A percentile compares a stretch with the other conserved stretches of the same genome.
These are phyloP conservation scores for Ramularia endophylla DNA, from an alignment of 2,329 filamentous ascomycete species.

Conservation along the genomic window DNA sequence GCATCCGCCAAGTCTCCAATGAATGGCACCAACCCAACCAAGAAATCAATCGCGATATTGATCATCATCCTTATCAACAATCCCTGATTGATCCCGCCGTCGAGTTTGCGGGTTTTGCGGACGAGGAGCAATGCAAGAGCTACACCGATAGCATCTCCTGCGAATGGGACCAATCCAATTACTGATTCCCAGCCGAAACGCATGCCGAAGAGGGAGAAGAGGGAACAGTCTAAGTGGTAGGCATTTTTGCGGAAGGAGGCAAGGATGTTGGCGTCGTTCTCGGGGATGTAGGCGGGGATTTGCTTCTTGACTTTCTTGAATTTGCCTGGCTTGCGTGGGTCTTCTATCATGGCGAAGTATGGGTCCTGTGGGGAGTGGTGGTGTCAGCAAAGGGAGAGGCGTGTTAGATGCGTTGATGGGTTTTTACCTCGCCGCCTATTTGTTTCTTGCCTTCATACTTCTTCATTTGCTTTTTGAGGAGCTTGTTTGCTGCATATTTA, in stretches of 20 bases:
- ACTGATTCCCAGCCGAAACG: constrained; percentile 85
- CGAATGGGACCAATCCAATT: constrained; percentile 74
- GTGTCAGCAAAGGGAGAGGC: constrained; percentile 11
- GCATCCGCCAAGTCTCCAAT: constrained; percentile 71
- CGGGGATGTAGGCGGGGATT: constrained; percentile 72
- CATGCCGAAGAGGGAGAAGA: constrained; percentile 76
- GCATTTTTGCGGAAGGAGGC: constrained; percentile 81
- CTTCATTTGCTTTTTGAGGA: constrained; percentile 42
- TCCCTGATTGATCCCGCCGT: constrained; percentile 63
- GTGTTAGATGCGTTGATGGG: too few species aligned
- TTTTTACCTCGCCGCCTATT: constrained; percentile 34
- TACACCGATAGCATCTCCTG: constrained; percentile 70
- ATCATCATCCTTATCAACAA: constrained; percentile 68
- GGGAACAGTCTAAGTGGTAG: constrained; percentile 75
- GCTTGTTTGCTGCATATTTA: constrained; percentile 47
- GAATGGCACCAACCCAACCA: constrained; percentile 67
- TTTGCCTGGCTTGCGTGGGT: constrained; percentile 66
- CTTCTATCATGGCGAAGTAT: constrained; percentile 77
- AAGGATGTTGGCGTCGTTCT: constrained; percentile 74
- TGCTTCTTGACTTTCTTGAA: constrained; percentile 81
- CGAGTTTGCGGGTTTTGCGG: constrained; percentile 63
- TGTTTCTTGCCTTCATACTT: constrained; percentile 42
- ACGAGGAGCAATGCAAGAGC: constrained; percentile 72
- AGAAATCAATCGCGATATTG: constrained; percentile 70
- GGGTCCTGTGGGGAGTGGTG: constrained; percentile 60